These are phyloP conservation scores for Ganoderma boninense DNA, from an alignment of 1,284 basidiomycete species.

Conservation along the genomic window DNA sequence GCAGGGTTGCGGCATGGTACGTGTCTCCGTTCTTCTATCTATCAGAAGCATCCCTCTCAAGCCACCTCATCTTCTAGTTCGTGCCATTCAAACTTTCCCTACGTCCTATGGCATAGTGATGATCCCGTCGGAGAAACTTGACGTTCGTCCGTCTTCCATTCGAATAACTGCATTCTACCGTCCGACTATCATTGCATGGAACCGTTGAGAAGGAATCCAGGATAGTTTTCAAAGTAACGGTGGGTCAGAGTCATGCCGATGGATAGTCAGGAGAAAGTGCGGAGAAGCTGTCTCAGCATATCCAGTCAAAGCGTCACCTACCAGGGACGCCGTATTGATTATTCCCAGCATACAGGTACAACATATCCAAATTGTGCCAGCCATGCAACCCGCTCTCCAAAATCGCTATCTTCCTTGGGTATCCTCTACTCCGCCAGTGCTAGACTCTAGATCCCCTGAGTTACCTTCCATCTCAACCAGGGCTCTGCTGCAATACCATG, in stretches of 20 bases:
- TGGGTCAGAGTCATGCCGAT: not conserved
- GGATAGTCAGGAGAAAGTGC: constrained; percentile 5
- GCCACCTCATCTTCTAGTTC: not conserved
- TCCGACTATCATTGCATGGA: not conserved
- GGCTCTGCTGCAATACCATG: constrained; percentile 4
- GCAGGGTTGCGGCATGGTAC: not conserved
- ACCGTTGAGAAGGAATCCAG: not conserved
- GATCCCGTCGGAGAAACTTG: not conserved
- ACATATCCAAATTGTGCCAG: not conserved
- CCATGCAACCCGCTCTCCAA: not conserved
- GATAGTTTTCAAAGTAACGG: not conserved
- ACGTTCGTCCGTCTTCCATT: not conserved
- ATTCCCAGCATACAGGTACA: not conserved
- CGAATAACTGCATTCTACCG: not conserved
- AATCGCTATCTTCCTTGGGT: not conserved
- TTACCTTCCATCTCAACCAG: not conserved
- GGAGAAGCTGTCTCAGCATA: not conserved
- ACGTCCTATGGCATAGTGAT: not conserved
- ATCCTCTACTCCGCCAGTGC: not conserved
- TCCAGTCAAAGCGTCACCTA: not conserved
- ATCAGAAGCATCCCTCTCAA: not conserved
- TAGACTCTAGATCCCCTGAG: not conserved
- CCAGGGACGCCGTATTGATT: not conserved
- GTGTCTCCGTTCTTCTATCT: not conserved
- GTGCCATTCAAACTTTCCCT: not conserved